Percentiles rank a stretch among this genome's conserved stretches.
phyloP scores from a whole-genome alignment of 257 asterid genomes.

The Solanum habrochaites region DNA sequence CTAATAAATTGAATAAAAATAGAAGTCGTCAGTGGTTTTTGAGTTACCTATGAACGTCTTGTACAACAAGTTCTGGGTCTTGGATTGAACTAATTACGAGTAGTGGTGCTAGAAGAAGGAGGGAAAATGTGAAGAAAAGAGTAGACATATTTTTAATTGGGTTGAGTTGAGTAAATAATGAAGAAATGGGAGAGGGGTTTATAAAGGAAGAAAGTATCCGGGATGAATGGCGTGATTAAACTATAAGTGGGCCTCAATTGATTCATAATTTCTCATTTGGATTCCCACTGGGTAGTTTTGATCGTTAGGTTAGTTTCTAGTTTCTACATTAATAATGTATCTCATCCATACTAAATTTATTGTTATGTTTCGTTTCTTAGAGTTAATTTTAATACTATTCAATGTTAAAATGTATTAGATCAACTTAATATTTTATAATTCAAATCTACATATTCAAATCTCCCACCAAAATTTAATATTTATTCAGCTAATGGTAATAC shows the following conservation, averaged over 20 bases:
- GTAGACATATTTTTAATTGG: not conserved
- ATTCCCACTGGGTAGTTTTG: constrained; percentile 24
- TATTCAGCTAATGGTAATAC: too few species aligned
- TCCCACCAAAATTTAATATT: not conserved
- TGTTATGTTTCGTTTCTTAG: too few species aligned
- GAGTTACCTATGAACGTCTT: constrained; percentile 49
- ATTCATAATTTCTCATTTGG: not conserved
- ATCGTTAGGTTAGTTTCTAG: not conserved
- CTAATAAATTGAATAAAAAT: not conserved
- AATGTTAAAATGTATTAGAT: not conserved
- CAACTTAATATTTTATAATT: not conserved
- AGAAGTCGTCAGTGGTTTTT: not conserved
- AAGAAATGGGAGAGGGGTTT: constrained; percentile 1
- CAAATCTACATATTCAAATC: not conserved
- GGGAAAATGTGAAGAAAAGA: not conserved
- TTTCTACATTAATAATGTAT: not conserved
- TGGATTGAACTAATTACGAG: not conserved
- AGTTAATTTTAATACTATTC: too few species aligned
- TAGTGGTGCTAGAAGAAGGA: not conserved
- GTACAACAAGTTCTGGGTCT: constrained; percentile 45
- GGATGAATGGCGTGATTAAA: constrained; percentile 64
- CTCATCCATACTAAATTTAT: not conserved
- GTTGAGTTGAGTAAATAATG: not conserved
- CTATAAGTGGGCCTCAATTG: constrained; percentile 21
- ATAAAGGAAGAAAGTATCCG: constrained; percentile 30